Evolutionary conservation across 2,329 filamentous ascomycete species (phyloP).

Genomic region (Diaporthe aspalathi): DNA sequence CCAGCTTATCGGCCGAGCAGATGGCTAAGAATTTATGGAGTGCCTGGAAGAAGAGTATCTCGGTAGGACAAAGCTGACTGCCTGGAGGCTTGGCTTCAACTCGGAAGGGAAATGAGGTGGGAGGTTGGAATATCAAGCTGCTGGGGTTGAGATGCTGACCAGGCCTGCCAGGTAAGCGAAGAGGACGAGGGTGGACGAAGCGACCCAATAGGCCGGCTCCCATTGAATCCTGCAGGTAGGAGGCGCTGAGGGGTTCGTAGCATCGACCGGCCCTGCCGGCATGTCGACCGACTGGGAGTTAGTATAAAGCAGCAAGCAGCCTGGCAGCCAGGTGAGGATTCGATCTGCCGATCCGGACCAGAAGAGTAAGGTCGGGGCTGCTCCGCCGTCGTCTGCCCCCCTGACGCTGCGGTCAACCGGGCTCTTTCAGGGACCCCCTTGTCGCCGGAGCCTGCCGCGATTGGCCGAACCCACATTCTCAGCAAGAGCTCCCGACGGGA

Average conservation of each 20-base stretch:
- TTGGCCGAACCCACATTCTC: neutral
- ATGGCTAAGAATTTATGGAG: neutral
- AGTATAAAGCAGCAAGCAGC: no score
- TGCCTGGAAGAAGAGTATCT: neutral
- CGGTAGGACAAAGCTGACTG: no score
- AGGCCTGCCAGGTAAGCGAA: no score
- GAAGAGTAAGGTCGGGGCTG: neutral
- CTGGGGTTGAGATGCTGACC: no score
- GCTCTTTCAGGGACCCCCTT: neutral
- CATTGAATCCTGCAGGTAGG: neutral
- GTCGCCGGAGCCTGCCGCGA: neutral
- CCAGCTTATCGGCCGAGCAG: neutral
- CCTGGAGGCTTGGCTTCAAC: neutral
- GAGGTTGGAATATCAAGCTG: neutral
- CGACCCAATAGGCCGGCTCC: neutral
- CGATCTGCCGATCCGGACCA: neutral
- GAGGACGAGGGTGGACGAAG: neutral
- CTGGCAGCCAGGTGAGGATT: neutral
- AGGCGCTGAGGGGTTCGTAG: neutral
- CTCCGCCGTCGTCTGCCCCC: neutral
- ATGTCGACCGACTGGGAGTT: constrained; percentile 2
- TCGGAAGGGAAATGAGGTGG: neutral
- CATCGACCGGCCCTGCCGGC: neutral
- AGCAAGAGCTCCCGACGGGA: constrained; percentile 1
- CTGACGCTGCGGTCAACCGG: neutral